Evolutionary conservation across 805 yeast species (phyloP).

Genomic region (Monosporozyma unispora): DNA sequence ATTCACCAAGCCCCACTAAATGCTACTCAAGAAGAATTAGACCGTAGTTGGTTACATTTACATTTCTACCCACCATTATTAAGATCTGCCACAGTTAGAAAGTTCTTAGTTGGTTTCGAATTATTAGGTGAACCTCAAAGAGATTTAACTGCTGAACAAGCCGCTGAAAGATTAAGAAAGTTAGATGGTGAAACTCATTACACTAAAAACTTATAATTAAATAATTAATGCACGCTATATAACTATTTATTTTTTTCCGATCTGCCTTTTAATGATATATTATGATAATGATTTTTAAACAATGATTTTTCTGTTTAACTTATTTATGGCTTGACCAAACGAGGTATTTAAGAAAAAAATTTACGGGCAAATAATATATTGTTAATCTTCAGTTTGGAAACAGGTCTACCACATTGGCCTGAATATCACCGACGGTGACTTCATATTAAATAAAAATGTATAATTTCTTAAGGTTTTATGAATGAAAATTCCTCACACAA

Average conservation of each 20-base stretch:
- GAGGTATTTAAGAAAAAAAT: no score
- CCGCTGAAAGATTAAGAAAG: conserved; percentile 34
- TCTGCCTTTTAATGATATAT: background rate
- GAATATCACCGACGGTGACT: no score
- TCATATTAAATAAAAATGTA: no score
- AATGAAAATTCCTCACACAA: no score
- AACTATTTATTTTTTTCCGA: background rate
- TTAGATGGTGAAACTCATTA: conserved; percentile 32
- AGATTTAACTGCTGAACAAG: conserved; percentile 28
- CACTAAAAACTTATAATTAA: conserved; percentile 36
- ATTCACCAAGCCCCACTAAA: conserved; percentile 64
- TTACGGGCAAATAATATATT: no score
- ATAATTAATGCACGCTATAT: background rate
- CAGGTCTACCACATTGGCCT: no score
- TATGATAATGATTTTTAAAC: background rate
- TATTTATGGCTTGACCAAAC: no score
- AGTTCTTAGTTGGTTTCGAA: conserved; percentile 69
- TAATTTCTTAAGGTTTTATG: no score
- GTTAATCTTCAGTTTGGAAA: no score
- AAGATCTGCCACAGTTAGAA: conserved; percentile 65
- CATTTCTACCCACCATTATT: conserved; percentile 74
- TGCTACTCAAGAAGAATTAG: conserved; percentile 35
- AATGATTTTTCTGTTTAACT: no score
- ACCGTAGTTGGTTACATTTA: conserved; percentile 56
- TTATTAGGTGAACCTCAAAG: conserved; percentile 58